Evolutionary conservation across 352 stramenopile genomes (phyloP).

Genomic region (Saprolegnia diclina): DNA sequence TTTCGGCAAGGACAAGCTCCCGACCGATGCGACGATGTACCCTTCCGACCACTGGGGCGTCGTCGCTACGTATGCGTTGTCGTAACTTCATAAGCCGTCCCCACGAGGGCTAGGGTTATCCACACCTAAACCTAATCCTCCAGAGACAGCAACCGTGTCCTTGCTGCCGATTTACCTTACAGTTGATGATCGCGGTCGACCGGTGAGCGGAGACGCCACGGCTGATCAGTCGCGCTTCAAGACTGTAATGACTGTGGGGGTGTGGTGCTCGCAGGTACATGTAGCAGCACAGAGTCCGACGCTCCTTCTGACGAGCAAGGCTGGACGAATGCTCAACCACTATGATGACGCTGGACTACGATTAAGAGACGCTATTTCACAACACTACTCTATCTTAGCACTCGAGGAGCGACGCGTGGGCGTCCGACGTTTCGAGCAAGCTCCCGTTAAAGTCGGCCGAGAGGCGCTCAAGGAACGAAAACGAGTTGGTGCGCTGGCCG

Average conservation of each 20-base stretch:
- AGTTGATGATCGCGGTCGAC: too few species aligned
- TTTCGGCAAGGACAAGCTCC: slow-evolving; percentile 12
- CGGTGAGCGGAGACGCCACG: too few species aligned
- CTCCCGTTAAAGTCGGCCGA: slow-evolving; percentile 62
- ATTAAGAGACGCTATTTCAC: not conserved
- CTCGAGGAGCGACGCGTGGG: slow-evolving; percentile 12
- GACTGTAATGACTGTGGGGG: too few species aligned
- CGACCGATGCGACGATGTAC: slow-evolving; percentile 8
- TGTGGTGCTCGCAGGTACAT: too few species aligned
- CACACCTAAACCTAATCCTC: too few species aligned
- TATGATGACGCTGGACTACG: not conserved
- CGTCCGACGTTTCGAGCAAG: slow-evolving; percentile 3
- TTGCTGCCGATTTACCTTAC: too few species aligned
- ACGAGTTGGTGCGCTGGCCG: slow-evolving; percentile 40
- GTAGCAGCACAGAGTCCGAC: too few species aligned
- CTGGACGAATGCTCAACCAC: not conserved
- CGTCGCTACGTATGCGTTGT: not conserved
- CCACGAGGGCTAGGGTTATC: too few species aligned
- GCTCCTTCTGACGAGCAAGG: too few species aligned
- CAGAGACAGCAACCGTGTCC: too few species aligned
- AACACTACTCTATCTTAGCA: not conserved
- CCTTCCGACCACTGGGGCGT: slow-evolving; percentile 26
- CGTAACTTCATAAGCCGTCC: too few species aligned
- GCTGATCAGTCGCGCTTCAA: too few species aligned
- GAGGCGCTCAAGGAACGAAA: slow-evolving; percentile 84